Percentiles rank a stretch among this genome's conserved stretches.
These are phyloP conservation scores for Podaxis sp. DNA, from an alignment of 768 basidiomycete species.

Conservation along the genomic window DNA sequence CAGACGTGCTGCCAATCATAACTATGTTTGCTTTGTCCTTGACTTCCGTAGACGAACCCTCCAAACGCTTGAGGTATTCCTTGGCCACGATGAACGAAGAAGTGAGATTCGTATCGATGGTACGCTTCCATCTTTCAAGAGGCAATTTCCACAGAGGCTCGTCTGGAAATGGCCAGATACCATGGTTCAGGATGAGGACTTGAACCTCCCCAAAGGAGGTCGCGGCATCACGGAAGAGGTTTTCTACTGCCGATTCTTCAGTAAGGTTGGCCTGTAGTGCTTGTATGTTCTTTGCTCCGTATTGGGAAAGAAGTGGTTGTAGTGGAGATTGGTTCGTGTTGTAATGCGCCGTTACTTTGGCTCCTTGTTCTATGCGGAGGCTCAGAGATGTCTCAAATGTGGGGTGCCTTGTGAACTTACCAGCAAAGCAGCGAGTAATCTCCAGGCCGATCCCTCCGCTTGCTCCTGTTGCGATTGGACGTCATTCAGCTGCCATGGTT, in stretches of 20 bases:
- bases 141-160: conserved; percentile 52
- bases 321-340: conserved; percentile 46
- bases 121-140: conserved; percentile 59
- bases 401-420: conserved; percentile 28
- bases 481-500: neutral
- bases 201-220: conserved; percentile 47
- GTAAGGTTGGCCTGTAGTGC: conserved; percentile 56
- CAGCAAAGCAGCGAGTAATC: conserved; percentile 51
- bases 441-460: conserved; percentile 74
- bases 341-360: conserved; percentile 70
- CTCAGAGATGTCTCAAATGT: neutral
- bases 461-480: conserved; percentile 41
- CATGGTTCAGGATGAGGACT: conserved; percentile 61
- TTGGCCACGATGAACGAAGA: conserved; percentile 64
- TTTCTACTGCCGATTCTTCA: conserved; percentile 46
- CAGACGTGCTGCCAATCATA: conserved; percentile 66
- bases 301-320: conserved; percentile 32
- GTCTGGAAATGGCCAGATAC: conserved; percentile 39
- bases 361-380: conserved; percentile 52
- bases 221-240: conserved; percentile 40
- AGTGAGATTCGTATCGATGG: conserved; percentile 60
- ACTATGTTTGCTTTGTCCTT: conserved; percentile 59
- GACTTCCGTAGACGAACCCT: conserved; percentile 28
- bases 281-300: conserved; percentile 28
- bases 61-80: conserved; percentile 50